A percentile compares a stretch with the other conserved stretches of the same genome.
Evolutionary conservation across 352 stramenopile species (phyloP).

Genomic region (Phytophthora sp.): DNA sequence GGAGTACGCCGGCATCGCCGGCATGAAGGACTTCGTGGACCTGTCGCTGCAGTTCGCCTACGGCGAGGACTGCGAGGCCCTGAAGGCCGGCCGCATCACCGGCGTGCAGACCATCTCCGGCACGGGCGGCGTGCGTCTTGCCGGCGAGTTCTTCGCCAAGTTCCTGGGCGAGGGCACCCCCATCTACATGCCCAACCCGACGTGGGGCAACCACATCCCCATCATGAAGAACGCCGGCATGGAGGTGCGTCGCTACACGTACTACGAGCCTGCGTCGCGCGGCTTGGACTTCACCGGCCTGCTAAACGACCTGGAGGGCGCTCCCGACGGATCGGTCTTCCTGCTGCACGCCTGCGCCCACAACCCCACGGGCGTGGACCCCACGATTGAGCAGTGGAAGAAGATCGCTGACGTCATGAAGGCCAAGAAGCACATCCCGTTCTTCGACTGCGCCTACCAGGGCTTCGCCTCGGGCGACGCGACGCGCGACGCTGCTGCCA

Average conservation of each 20-base stretch:
- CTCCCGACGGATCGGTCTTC: constrained; percentile 94
- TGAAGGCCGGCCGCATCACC: constrained; percentile 93
- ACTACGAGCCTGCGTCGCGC: constrained; percentile 86
- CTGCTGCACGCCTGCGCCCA: constrained; percentile 99
- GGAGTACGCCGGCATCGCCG: constrained; percentile 98
- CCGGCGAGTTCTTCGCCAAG: constrained; percentile 94
- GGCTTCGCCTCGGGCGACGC: constrained; percentile 98
- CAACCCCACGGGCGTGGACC: constrained; percentile 99
- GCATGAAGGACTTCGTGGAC: constrained; percentile 96
- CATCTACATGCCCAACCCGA: constrained; percentile 99
- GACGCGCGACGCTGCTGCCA: constrained; percentile 93
- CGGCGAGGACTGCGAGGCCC: constrained; percentile 92
- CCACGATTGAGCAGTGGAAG: constrained; percentile 97
- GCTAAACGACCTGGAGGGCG: constrained; percentile 94
- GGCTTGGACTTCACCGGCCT: constrained; percentile 95
- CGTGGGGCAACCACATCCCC: constrained; percentile 99
- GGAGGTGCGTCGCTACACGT: constrained; percentile 83
- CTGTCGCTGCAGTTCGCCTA: constrained; percentile 97
- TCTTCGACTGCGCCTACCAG: constrained; percentile 99
- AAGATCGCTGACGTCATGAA: constrained; percentile 96
- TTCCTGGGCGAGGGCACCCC: constrained; percentile 87
- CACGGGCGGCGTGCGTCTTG: constrained; percentile 97
- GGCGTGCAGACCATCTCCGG: constrained; percentile 98
- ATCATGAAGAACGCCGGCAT: constrained; percentile 92
- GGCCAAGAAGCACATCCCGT: constrained; percentile 95